Evolutionary conservation across 129 eudicot genomes (phyloP).

Genomic region (Dittrichia graveolens): DNA sequence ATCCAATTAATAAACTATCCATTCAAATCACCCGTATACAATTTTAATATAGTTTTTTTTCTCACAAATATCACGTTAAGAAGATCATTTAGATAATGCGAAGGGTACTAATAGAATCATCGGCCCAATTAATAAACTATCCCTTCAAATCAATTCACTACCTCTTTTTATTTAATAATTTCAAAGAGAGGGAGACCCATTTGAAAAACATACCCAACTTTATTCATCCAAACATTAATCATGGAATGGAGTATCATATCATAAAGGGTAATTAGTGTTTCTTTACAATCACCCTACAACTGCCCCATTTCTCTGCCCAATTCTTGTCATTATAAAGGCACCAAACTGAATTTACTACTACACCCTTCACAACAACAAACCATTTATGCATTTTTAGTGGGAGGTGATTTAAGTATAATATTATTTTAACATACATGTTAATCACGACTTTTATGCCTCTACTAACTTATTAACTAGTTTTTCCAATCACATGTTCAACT

Average conservation of each 20-base stretch:
- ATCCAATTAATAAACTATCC: no score
- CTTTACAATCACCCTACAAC: slow-evolving; percentile 19
- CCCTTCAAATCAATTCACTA: neutral
- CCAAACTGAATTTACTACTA: slow-evolving; percentile 5
- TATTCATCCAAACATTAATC: neutral
- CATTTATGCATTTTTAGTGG: neutral
- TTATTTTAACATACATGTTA: no score
- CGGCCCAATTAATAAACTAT: no score
- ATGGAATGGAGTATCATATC: neutral
- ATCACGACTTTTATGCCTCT: no score
- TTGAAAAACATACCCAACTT: slow-evolving; percentile 20
- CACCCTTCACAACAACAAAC: slow-evolving; percentile 6
- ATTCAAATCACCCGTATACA: no score
- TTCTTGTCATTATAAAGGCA: neutral
- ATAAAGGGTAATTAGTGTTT: slow-evolving; percentile 2
- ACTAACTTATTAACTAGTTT: no score
- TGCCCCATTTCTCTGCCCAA: slow-evolving; percentile 27
- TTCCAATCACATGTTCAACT: no score
- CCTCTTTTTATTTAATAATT: slow-evolving; percentile 13
- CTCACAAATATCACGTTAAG: no score
- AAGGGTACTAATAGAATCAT: no score
- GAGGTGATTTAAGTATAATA: neutral
- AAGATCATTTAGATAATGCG: no score
- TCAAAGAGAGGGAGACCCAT: slow-evolving; percentile 23
- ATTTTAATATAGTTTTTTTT: no score